Evolutionary conservation across 1,284 basidiomycete species (phyloP).

Genomic region (Stereum hirsutum): DNA sequence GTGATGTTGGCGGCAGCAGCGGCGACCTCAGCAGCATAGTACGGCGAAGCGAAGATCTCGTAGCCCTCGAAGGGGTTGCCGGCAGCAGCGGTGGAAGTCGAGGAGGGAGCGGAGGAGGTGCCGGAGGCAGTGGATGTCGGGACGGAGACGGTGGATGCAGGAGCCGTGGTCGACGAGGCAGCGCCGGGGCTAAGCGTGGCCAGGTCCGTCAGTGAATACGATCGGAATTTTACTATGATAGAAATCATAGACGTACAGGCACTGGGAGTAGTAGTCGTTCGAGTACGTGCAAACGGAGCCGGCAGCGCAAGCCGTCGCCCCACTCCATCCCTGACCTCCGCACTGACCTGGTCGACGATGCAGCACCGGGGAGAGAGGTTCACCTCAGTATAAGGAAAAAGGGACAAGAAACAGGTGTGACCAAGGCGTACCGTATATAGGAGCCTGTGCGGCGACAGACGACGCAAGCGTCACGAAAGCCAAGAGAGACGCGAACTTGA

Average conservation of each 20-base stretch:
- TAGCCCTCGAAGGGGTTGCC: slow-evolving; percentile 46
- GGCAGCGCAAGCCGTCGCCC: slow-evolving; percentile 35
- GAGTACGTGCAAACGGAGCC: slow-evolving; percentile 27
- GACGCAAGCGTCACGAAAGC: slow-evolving; percentile 35
- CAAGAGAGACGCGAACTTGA: slow-evolving; percentile 37
- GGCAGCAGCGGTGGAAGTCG: slow-evolving; percentile 24
- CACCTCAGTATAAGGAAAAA: too few species aligned
- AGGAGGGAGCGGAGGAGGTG: slow-evolving; percentile 11
- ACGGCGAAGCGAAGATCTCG: slow-evolving; percentile 39
- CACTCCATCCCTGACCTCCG: slow-evolving; percentile 45
- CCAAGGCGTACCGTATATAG: too few species aligned
- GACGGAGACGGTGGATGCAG: slow-evolving; percentile 8
- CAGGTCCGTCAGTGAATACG: not conserved
- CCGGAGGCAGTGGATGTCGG: not conserved
- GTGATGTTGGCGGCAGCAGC: slow-evolving; percentile 41
- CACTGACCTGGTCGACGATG: too few species aligned
- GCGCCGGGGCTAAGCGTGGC: slow-evolving; percentile 12
- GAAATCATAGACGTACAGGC: slow-evolving; percentile 31
- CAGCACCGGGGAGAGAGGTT: too few species aligned
- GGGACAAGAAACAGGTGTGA: too few species aligned
- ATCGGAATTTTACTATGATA: slow-evolving; percentile 2
- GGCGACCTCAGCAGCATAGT: slow-evolving; percentile 40
- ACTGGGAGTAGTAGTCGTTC: slow-evolving; percentile 50
- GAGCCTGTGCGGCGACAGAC: slow-evolving; percentile 32
- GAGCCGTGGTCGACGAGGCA: slow-evolving; percentile 14